Percentiles rank a stretch among this genome's conserved stretches.
Evolutionary conservation across 768 basidiomycete genomes (phyloP).

Genomic region (Tephrocybe rancida): DNA sequence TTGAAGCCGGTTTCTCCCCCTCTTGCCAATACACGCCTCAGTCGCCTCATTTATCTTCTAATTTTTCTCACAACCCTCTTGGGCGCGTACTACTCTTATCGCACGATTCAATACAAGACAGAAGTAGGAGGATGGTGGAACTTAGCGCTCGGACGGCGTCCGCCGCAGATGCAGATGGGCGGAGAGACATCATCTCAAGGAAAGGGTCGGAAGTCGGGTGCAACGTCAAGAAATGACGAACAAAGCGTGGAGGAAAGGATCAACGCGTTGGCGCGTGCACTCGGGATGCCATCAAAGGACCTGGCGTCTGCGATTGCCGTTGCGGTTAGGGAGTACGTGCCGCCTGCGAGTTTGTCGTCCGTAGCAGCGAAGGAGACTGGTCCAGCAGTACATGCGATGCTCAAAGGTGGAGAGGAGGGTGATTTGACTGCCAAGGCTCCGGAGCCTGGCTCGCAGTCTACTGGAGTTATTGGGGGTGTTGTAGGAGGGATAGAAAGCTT

Average conservation of each 20-base stretch:
- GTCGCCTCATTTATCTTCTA: constrained; percentile 52
- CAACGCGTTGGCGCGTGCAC: constrained; percentile 57
- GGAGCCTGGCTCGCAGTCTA: constrained; percentile 8
- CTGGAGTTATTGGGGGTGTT: constrained; percentile 31
- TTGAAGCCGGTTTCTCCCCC: constrained; percentile 44
- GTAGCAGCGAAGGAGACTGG: constrained; percentile 52
- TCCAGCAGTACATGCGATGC: constrained; percentile 39
- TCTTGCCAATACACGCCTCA: constrained; percentile 42
- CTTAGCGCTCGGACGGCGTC: constrained; percentile 40
- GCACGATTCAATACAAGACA: constrained; percentile 47
- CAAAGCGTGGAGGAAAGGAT: constrained; percentile 56
- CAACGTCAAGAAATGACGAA: neutral
- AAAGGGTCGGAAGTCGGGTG: constrained; percentile 8
- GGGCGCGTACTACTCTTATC: constrained; percentile 53
- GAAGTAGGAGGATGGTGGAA: constrained; percentile 69
- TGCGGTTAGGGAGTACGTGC: constrained; percentile 59
- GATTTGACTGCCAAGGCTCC: constrained; percentile 2
- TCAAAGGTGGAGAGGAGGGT: constrained; percentile 27
- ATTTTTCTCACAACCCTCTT: constrained; percentile 42
- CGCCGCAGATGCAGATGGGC: constrained; percentile 19
- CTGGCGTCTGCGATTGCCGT: constrained; percentile 66
- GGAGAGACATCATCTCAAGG: constrained; percentile 3
- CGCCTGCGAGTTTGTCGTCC: constrained; percentile 61
- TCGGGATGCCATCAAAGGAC: constrained; percentile 63
- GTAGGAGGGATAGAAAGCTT: constrained; percentile 39